These are phyloP conservation scores for Saccharomycopsis sp. DNA, from an alignment of 805 yeast species.

Conservation along the genomic window DNA sequence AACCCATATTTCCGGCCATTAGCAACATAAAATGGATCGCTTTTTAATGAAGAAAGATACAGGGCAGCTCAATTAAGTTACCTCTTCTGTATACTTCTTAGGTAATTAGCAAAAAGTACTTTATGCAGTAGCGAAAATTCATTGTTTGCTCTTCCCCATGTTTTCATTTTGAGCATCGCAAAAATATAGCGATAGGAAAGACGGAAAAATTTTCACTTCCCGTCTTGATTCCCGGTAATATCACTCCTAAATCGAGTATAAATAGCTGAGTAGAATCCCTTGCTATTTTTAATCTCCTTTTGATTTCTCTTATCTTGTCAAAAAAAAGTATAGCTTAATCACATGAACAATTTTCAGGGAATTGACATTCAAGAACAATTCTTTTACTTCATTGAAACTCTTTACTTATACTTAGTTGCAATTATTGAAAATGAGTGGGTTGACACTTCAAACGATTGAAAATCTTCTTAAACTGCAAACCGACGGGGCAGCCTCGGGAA, in stretches of 20 bases:
- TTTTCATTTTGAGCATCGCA: not conserved
- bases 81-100: no score
- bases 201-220: not conserved
- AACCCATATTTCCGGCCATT: no score
- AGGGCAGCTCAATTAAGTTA: no score
- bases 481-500: constrained; percentile 42
- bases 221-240: no score
- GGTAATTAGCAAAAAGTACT: no score
- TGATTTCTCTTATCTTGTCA: no score
- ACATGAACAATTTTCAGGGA: not conserved
- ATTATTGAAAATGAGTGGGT: constrained; percentile 23
- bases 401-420: constrained; percentile 22
- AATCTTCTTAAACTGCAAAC: constrained; percentile 26
- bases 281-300: not conserved
- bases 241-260: no score
- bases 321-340: no score
- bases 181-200: not conserved
- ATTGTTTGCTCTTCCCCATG: not conserved
- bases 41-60: no score
- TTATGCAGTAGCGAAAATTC: no score
- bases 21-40: no score
- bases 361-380: not conserved
- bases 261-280: not conserved
- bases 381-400: not conserved
- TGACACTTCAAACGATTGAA: not conserved